A percentile compares a stretch with the other conserved stretches of the same genome.
Evolutionary conservation across 1,139 yeast genomes (phyloP).

Genomic region (Pichia sp.): DNA sequence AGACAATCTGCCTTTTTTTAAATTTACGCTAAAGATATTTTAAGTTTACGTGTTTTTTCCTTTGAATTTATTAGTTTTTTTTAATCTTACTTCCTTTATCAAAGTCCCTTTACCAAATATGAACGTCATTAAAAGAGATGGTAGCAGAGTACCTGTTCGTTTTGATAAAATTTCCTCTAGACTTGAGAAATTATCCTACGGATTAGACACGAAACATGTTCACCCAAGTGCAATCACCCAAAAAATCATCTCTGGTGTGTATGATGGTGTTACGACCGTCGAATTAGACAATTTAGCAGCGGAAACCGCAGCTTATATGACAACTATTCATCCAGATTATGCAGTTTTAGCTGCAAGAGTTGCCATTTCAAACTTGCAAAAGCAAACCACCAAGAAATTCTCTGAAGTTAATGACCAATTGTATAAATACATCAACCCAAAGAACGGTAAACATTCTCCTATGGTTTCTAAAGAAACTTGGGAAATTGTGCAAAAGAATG

Average conservation of each 20-base stretch:
- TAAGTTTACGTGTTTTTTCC: constrained; percentile 1
- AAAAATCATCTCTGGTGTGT: constrained; percentile 50
- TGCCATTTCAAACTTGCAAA: constrained; percentile 86
- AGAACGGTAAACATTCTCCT: constrained; percentile 56
- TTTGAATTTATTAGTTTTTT: neutral
- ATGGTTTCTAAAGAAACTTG: constrained; percentile 48
- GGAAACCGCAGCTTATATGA: constrained; percentile 95
- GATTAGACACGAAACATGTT: constrained; percentile 50
- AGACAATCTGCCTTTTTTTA: no score
- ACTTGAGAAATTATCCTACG: constrained; percentile 38
- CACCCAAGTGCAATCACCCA: constrained; percentile 54
- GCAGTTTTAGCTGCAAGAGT: constrained; percentile 93
- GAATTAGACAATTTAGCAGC: constrained; percentile 92
- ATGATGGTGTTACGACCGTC: constrained; percentile 92
- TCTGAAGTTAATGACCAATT: constrained; percentile 67
- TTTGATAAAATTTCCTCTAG: constrained; percentile 35
- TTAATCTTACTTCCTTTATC: neutral
- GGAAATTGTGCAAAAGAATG: constrained; percentile 34
- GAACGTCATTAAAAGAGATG: constrained; percentile 53
- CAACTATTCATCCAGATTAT: constrained; percentile 94
- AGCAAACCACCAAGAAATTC: constrained; percentile 85
- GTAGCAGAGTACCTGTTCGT: constrained; percentile 50
- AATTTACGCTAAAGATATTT: no score
- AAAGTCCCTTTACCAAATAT: constrained; percentile 18
- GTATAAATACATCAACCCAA: constrained; percentile 67